Base-by-base conservation (phyloP, 345 rosid genomes). In the Salix brachista region DNA sequence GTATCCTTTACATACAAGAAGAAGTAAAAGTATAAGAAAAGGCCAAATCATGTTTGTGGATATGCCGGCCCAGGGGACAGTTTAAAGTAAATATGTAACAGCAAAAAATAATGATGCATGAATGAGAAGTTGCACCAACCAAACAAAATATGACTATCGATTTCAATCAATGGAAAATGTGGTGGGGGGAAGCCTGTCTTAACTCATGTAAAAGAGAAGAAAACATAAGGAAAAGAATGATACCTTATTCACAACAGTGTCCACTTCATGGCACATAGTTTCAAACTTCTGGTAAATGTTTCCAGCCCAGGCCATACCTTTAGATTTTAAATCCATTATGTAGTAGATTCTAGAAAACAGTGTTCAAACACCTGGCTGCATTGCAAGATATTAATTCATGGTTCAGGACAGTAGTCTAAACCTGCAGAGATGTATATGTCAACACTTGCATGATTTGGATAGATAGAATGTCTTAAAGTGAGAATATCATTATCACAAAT, bases 241-340 rank as follows among this genome's bases (percentile, higher is more conserved):
- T 87, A 87, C 91, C 94, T 90, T 86, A 71, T 80, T 79, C 83
- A 88, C 80, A 66, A 88, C 85, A 77, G 70, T 81, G 72, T 91
- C 98, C 69, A 91, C 88, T 69, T 90, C 93, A 19, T 82, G 84
- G 83, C 89, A 81, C 73, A 93, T 70, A 3, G 83, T 86, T 86
- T 91, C 98, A 67, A 91, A 84, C 83, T 88, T 93, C 84, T 87
- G 89, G 79, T 74, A 89, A 64, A 93, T 78, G 77, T 87, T 85
- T 44, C 93, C 90, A 74, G 89, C 86, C 97, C 92, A 93, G 41
- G 86, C 70, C 67, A 77, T 84, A 78, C 85, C 86, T 78, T 84
- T 89, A 23, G 66, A 75, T 54, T 86, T 88, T 32, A 82, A 65
- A 78, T 87, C 93, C 97, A 91, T 91, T 52, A 19, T 4, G 14